Percentiles rank a stretch among this genome's conserved stretches.
Conservation (phyloP, 305 asterid genomes). For the Caryopteris hybrid region DNA sequence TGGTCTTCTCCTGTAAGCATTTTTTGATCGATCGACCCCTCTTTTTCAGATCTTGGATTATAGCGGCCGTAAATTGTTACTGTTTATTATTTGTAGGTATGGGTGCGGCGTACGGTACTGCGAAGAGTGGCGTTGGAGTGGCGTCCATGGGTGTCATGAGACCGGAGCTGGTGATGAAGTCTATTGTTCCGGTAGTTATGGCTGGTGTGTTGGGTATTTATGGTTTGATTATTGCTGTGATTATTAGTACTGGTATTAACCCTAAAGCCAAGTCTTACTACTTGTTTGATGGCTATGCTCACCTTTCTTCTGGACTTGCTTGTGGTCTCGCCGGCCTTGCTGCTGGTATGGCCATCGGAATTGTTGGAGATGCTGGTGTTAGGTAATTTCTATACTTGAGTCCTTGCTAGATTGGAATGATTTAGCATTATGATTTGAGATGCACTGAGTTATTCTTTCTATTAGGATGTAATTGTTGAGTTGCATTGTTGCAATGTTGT, state of each 20-base stretch:
- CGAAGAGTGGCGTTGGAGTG: constrained; percentile 51
- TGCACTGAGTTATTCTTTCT: background rate
- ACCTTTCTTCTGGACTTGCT: constrained; percentile 42
- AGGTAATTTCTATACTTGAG: constrained; percentile 22
- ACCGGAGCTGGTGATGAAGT: constrained; percentile 53
- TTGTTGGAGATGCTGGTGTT: constrained; percentile 52
- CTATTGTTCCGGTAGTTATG: constrained; percentile 51
- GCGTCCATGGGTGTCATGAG: constrained; percentile 55
- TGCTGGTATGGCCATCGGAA: constrained; percentile 51
- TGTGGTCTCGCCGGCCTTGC: constrained; percentile 48
- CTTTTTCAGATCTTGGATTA: constrained; percentile 23
- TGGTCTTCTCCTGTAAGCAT: constrained; percentile 41
- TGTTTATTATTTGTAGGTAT: constrained; percentile 23
- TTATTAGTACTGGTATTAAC: constrained; percentile 47
- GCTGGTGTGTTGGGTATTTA: constrained; percentile 50
- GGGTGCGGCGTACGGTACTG: constrained; percentile 53
- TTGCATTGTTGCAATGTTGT: background rate
- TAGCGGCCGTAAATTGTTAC: background rate
- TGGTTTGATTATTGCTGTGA: constrained; percentile 49
- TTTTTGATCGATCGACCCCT: background rate
- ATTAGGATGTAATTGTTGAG: background rate
- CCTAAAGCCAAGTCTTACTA: constrained; percentile 51
- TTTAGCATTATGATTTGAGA: background rate
- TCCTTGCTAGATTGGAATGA: background rate
- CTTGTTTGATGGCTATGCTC: constrained; percentile 46